A percentile compares a stretch with the other conserved stretches of the same genome.
These are phyloP conservation scores for Salix viminalis DNA, from an alignment of 345 rosid genomes.

Conservation along the genomic window DNA sequence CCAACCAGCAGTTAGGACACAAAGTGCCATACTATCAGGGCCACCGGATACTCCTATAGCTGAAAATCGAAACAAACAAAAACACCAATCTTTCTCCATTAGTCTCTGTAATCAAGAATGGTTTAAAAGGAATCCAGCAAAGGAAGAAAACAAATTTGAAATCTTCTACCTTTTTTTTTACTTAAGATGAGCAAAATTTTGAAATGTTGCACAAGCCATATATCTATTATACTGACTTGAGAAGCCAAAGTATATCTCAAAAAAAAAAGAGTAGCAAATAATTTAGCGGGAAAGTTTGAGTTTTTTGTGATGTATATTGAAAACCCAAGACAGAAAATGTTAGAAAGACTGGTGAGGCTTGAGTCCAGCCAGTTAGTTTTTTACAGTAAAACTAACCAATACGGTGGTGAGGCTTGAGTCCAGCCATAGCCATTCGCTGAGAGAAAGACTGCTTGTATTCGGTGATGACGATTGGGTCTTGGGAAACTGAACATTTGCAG, in stretches of 20 bases:
- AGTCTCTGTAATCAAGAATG: neutral
- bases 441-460: slow-evolving; percentile 53
- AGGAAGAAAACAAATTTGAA: too few relatives aligned
- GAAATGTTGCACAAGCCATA: neutral
- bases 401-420: slow-evolving; percentile 78
- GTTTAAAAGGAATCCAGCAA: too few relatives aligned
- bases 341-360: slow-evolving; percentile 50
- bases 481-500: slow-evolving; percentile 37
- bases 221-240: too few relatives aligned
- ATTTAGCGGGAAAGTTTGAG: too few relatives aligned
- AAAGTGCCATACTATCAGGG: slow-evolving; percentile 91
- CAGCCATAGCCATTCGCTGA: slow-evolving; percentile 72
- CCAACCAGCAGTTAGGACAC: slow-evolving; percentile 78
- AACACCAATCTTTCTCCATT: neutral
- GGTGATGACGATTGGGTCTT: slow-evolving; percentile 28
- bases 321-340: neutral
- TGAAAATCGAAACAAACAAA: slow-evolving; percentile 13
- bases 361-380: slow-evolving; percentile 55
- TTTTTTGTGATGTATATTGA: neutral
- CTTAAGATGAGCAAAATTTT: neutral
- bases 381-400: slow-evolving; percentile 43
- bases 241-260: too few relatives aligned
- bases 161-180: too few relatives aligned
- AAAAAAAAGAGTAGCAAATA: too few relatives aligned
- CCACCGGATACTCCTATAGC: slow-evolving; percentile 97